phyloP scores from a whole-genome alignment of 2,329 filamentous ascomycete species.

The Aspergillus arachidicola region DNA sequence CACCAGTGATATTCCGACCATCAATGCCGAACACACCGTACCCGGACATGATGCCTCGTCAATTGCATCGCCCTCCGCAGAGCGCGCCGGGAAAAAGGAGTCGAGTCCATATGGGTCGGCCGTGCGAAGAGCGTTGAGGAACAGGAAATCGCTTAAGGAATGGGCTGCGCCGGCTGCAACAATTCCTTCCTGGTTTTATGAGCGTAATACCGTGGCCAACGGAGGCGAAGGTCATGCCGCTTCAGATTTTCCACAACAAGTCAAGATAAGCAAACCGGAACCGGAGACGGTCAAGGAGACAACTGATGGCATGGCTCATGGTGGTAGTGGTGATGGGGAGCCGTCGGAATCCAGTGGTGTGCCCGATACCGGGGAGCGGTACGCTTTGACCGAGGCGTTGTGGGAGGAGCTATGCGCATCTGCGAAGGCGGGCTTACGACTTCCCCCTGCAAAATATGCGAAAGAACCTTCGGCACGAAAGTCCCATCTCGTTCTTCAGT shows the following conservation, averaged over 20 bases:
- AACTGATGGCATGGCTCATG: conserved; percentile 19
- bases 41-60: conserved; percentile 19
- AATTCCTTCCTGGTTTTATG: conserved; percentile 43
- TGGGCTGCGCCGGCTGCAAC: conserved; percentile 23
- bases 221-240: conserved; percentile 15
- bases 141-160: conserved; percentile 30
- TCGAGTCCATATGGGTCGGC: conserved; percentile 43
- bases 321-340: conserved; percentile 28
- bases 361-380: conserved; percentile 30
- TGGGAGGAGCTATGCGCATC: conserved; percentile 55
- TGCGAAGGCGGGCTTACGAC: conserved; percentile 53
- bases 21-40: conserved; percentile 19
- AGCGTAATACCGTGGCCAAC: conserved; percentile 36
- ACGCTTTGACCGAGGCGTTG: conserved; percentile 43
- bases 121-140: conserved; percentile 42
- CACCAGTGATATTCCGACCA: conserved; percentile 23
- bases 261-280: conserved; percentile 30
- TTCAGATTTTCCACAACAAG: conserved; percentile 23
- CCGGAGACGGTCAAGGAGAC: conserved; percentile 19
- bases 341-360: conserved; percentile 23
- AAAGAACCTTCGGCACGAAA: conserved; percentile 54
- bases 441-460: conserved; percentile 42
- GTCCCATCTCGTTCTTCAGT: conserved; percentile 62
- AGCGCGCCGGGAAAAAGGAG: conserved; percentile 26
- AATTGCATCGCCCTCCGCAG: conserved; percentile 14